Evolutionary conservation across 192 early-diverging fungal species (phyloP), one percentile per base, ranked within the genome.

Genomic region (Coemansia sp.): DNA sequence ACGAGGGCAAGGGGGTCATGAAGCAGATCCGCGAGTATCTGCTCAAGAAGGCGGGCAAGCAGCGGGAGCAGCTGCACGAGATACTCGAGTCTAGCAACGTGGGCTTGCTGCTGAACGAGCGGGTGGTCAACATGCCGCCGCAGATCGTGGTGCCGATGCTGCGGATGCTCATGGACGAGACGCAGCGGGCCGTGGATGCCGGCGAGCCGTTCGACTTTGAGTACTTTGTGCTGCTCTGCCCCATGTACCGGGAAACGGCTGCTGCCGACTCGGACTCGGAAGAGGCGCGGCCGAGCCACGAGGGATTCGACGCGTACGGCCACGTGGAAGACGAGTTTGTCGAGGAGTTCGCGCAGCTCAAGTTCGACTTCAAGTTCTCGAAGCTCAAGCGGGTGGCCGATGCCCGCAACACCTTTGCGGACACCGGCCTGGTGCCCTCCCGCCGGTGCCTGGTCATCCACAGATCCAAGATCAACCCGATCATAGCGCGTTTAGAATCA

Each of bases 41-140:
- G 28, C 55, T 82, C 39, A 80, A 82, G 40, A 93, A 94, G 56
- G 60, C 66, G 11, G 82, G 39, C 44, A 58, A 30, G 63, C 8
- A 32, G 12, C 14, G 17, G 37, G 40, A 21, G 20, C 8, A 9
- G 18, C 60, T 59, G 49, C 62, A 10, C 23, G 37, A 65, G 66
- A 18, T 73, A 62, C 16, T 80, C 74, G 37, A 65, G 49, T 18
- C 50, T 60, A 21, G 41, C 10, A 44, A 80, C 11, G 69, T 83
- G 12, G 93, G 85, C 0, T 53, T 94, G 48, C 60, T 98, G 18
- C 17, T 98, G 16, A 91, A 85, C 58, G 94, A 96, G 54, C 79
- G 96, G 6, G 82, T 98, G 18, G 83, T 98, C 64, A 98, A 98
- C 64, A 93, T 98, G 91, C 96, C 96, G 10, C 91, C 93, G 21